Percentiles rank a stretch among this genome's conserved stretches.
phyloP scores from a whole-genome alignment of 495 filamentous ascomycete species.

The Pyronema domesticum region DNA sequence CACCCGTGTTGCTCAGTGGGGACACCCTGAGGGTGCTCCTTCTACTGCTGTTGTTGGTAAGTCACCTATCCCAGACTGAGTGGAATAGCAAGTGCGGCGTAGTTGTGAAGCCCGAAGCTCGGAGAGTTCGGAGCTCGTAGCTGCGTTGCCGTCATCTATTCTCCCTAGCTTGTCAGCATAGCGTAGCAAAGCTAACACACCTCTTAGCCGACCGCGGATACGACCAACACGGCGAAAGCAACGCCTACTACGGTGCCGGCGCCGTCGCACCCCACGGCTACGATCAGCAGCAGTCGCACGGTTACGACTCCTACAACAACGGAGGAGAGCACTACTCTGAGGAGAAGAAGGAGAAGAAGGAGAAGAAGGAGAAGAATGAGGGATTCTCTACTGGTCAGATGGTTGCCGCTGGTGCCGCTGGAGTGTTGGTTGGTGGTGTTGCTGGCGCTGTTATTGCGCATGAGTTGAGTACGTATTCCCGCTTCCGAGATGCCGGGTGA shows the following conservation, averaged over 20 bases:
- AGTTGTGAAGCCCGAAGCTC: no score
- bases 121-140: no score
- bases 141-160: no score
- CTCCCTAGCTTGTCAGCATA: no score
- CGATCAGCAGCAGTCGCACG: background rate
- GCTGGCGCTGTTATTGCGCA: constrained; percentile 12
- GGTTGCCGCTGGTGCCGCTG: constrained; percentile 8
- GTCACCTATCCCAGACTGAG: background rate
- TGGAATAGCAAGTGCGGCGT: no score
- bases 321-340: constrained; percentile 1
- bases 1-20: constrained; percentile 8
- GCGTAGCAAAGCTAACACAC: no score
- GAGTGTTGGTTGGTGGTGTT: constrained; percentile 9
- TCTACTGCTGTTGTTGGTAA: background rate
- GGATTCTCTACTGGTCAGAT: background rate
- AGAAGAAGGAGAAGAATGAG: constrained; percentile 5
- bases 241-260: background rate
- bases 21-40: constrained; percentile 3
- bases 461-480: constrained; percentile 7
- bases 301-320: background rate
- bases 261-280: background rate
- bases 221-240: constrained; percentile 1
- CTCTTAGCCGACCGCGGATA: background rate
- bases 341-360: constrained; percentile 10
- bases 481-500: background rate